phyloP scores from a whole-genome alignment of 371 early-diverging fungal genomes.

The Circinella umbellata region DNA sequence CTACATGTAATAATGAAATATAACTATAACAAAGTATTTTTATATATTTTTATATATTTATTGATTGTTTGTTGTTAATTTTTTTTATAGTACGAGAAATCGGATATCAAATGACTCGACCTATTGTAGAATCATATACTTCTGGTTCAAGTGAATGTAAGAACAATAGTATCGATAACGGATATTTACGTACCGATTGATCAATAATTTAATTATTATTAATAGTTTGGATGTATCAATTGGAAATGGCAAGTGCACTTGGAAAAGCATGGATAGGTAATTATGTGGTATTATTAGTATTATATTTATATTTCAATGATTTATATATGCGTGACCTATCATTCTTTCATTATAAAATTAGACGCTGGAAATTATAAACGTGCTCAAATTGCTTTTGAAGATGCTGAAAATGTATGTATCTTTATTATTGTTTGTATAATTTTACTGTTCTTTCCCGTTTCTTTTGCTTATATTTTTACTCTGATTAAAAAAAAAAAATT shows the following conservation, averaged over 20 bases:
- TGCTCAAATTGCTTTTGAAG: neutral
- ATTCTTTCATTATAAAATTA: neutral
- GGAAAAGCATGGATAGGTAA: conserved; percentile 15
- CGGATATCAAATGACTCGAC: conserved; percentile 1
- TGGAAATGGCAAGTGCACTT: conserved; percentile 4
- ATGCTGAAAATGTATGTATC: conserved; percentile 1
- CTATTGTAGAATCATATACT: neutral
- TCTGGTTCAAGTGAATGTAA: neutral
- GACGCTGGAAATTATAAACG: neutral
- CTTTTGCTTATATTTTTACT: neutral
- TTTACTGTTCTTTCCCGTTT: too few species aligned
- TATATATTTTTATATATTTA: too few species aligned
- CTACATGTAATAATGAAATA: neutral
- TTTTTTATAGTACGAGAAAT: neutral
- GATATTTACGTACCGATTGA: too few species aligned
- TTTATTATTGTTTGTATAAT: too few species aligned
- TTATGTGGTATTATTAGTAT: neutral
- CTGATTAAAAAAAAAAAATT: neutral
- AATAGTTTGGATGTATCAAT: neutral
- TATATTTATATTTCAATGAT: neutral
- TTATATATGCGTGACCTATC: neutral
- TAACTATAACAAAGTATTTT: too few species aligned
- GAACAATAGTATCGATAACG: neutral
- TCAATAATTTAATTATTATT: too few species aligned
- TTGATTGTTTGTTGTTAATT: neutral